Evolutionary conservation across 805 yeast species (phyloP), one percentile per base, ranked within the genome.

Genomic region (Kurtzmaniella fragi): DNA sequence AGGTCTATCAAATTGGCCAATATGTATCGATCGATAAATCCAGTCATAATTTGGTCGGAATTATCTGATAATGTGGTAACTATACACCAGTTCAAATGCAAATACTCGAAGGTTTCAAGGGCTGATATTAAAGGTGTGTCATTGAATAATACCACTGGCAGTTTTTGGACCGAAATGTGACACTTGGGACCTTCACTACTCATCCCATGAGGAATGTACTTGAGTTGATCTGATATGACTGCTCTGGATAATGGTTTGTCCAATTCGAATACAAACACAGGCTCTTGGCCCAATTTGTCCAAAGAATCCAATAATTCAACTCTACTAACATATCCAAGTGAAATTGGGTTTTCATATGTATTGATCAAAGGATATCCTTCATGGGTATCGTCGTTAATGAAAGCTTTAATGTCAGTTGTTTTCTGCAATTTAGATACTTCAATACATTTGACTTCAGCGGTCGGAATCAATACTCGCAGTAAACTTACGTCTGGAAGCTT

Each of bases 331-430:
- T 67, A 68, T 10, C 74, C 74, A 15, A 67, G 39, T 25, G 49
- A 43, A 2, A 54, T 35, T 0, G 66, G 70, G 17, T 53, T 39
- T 3, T 37, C 38, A 12, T 48, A 46, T 38, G 52, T 57, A 4
- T 54, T 40, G 2, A 67, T 43, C 11, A 68, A 32, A 1, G 74
- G 74, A 41, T 67, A 68, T 1, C 73, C 73, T 40, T 68, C 73
- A 41, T 68, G 71, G 31, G 43, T 45, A 37, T 67, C 71, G 25
- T 60, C 62, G 13, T 52, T 44, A 12, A 56, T 32, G 36, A 56
- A 59, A 1, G 36, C 41, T 20, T 20, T 5, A 20, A 20, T 5
- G 5, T 20, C 25, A 20, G 25, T 20, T 20, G 25, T 5, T 10
- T 17, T 23, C 30, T 44, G 37, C 17, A 68, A 39, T 2, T 42